These are phyloP conservation scores for Hypoxylon sp. DNA, from an alignment of 2,329 filamentous ascomycete genomes.

Conservation along the genomic window DNA sequence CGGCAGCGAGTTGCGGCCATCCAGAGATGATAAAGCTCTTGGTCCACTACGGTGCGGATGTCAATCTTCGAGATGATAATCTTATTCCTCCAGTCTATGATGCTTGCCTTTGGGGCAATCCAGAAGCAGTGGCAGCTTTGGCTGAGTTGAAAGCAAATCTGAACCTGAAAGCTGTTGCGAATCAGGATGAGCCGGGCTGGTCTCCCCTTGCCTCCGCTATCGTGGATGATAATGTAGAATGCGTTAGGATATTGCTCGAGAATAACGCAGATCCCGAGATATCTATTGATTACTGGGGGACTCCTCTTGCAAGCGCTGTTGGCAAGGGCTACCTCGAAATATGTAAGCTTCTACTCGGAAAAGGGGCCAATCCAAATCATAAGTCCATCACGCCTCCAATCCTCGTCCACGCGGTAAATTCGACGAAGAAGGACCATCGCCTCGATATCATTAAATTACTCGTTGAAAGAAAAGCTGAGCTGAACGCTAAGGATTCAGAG, in stretches of 20 bases:
- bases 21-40: slow-evolving; percentile 8
- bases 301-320: slow-evolving; percentile 18
- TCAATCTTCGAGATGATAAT: not conserved
- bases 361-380: not conserved
- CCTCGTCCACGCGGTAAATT: not conserved
- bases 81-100: not conserved
- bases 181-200: slow-evolving; percentile 19
- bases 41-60: not conserved
- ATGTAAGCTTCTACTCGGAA: slow-evolving; percentile 10
- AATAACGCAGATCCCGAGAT: slow-evolving; percentile 2
- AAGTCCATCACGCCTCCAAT: slow-evolving; percentile 5
- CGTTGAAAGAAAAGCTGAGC: not conserved
- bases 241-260: slow-evolving; percentile 4
- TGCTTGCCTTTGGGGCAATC: not conserved
- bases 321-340: slow-evolving; percentile 8
- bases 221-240: not conserved
- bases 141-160: slow-evolving; percentile 9
- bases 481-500: slow-evolving; percentile 2
- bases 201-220: slow-evolving; percentile 12
- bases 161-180: slow-evolving; percentile 9
- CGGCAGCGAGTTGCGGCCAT: not conserved
- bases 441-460: slow-evolving; percentile 2
- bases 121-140: slow-evolving; percentile 1
- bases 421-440: not conserved
- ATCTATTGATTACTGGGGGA: not conserved